phyloP scores from a whole-genome alignment of 208 protist species.

The Endotrypanum monterogeii region DNA sequence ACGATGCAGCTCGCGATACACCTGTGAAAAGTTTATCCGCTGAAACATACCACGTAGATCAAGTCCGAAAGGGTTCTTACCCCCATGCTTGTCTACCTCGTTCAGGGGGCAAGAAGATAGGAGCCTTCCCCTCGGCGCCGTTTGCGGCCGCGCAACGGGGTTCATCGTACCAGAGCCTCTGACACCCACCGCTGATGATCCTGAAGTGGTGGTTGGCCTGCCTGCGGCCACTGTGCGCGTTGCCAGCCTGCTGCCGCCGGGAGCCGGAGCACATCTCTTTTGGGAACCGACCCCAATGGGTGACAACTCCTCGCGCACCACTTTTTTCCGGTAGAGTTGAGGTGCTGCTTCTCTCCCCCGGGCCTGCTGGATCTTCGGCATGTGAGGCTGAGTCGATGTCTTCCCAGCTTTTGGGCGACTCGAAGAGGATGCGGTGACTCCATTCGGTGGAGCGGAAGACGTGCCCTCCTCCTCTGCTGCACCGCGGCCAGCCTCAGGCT shows the following conservation, averaged over 20 bases:
- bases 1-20: slow-evolving; percentile 13
- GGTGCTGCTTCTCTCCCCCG: neutral
- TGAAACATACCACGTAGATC: slow-evolving; percentile 20
- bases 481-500: neutral
- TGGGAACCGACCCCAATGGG: neutral
- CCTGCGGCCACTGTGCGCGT: neutral
- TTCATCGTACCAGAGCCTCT: neutral
- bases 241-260: neutral
- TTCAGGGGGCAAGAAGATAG: neutral
- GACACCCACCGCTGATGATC: neutral
- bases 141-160: neutral
- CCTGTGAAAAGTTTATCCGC: slow-evolving; percentile 15
- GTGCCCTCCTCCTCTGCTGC: neutral
- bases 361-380: neutral
- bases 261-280: neutral
- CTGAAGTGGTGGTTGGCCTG: neutral
- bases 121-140: neutral
- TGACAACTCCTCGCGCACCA: neutral
- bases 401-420: neutral
- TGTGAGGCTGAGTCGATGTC: neutral
- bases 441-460: neutral
- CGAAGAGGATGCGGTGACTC: neutral
- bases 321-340: neutral
- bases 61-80: slow-evolving; percentile 22
- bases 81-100: slow-evolving; percentile 28